Evolutionary conservation across 2,329 filamentous ascomycete species (phyloP), one percentile per base, ranked within the genome.

Genomic region (Whalleya microplaca): DNA sequence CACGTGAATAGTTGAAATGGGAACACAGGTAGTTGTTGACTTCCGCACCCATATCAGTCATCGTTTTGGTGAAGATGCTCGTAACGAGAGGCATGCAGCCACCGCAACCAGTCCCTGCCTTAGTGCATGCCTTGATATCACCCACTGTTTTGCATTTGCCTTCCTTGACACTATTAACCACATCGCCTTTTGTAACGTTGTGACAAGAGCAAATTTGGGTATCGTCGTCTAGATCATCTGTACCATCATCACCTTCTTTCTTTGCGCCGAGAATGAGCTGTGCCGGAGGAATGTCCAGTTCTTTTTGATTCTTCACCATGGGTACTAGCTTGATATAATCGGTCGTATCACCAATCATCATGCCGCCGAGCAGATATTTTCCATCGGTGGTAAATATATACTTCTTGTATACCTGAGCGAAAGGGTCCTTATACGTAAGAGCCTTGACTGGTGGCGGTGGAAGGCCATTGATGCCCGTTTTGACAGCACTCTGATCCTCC

Each of bases 321-420:
- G 91, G 89, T 1, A 96, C 90, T 20, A 96, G 77, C 72, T 94
- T 96, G 75, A 96, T 84, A 69, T 96, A 96, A 75, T 96, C 92
- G 61, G 84, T 89, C 0, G 91, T 96, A 68, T 96, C 92, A 41
- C 92, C 93, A 59, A 96, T 95, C 91, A 96, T 96, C 91, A 96
- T 96, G 3, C 92, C 93, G n/a, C 92, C 92, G 0, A 96, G 84
- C 1, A 96, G 78, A 67, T 94, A 94, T 71, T 96, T 96, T 21
- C 92, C 92, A 69, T 96, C 93, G 69, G 87, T 78, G 0, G 92
- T 96, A 69, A 96, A 96, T 10, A 96, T 77, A 72, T 95, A 96
- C 70, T 96, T 96, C 73, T 96, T 96, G 78, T 96, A 96, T 1
- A 96, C 85, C 46, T 91, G 87, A 53, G 87, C 83, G 70, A 96